These are phyloP conservation scores for Cairneyella variabilis DNA, from an alignment of 495 filamentous ascomycete genomes.

Conservation along the genomic window DNA sequence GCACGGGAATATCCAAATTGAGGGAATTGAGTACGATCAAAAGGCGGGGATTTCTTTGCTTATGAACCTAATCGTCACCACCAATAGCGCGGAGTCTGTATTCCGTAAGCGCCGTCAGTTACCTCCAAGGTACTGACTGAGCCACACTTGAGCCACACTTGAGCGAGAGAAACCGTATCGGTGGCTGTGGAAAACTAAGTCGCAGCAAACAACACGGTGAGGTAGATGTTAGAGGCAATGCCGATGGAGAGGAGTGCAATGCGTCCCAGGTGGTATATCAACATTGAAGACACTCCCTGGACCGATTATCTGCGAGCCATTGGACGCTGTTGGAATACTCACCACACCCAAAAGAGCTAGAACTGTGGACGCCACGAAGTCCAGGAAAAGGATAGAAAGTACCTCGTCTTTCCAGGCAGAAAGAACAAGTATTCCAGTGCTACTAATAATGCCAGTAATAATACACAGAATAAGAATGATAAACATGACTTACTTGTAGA, in stretches of 20 bases:
- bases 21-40: conserved; percentile 8
- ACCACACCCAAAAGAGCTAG: not conserved
- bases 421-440: not conserved
- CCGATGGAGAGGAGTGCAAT: not conserved
- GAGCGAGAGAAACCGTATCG: not conserved
- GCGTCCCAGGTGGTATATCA: not conserved
- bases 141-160: not conserved
- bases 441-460: too few species aligned
- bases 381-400: not conserved
- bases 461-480: too few species aligned
- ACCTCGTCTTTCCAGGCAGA: not conserved
- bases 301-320: not conserved
- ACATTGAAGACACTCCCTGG: not conserved
- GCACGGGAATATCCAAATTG: conserved; percentile 9
- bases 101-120: conserved; percentile 6
- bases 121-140: not conserved
- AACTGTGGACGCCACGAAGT: not conserved
- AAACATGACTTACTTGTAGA: too few species aligned
- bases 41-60: conserved; percentile 13
- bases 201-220: not conserved
- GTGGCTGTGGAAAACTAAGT: not conserved
- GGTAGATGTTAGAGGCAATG: not conserved
- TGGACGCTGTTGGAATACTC: not conserved
- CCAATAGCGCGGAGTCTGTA: conserved; percentile 11
- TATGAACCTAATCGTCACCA: conserved; percentile 4